These are phyloP conservation scores for Tetrapisispora taiwanensis DNA, from an alignment of 805 yeast genomes.

Conservation along the genomic window DNA sequence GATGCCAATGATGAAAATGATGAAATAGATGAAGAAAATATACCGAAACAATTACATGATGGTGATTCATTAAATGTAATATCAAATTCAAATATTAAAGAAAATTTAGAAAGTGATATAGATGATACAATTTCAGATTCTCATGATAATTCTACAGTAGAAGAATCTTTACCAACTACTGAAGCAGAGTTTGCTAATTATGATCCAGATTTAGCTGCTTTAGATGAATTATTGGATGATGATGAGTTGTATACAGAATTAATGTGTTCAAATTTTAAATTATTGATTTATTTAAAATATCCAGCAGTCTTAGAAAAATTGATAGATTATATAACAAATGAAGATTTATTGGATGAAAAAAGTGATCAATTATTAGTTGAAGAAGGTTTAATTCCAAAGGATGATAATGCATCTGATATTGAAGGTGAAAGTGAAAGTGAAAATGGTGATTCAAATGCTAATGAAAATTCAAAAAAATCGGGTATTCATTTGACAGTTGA, in stretches of 20 bases:
- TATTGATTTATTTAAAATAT: slow-evolving; percentile 70
- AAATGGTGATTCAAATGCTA: not conserved
- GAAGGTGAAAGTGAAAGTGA: not conserved
- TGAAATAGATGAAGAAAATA: slow-evolving; percentile 6
- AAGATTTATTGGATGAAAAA: slow-evolving; percentile 24
- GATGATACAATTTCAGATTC: slow-evolving; percentile 14
- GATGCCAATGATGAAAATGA: slow-evolving; percentile 1
- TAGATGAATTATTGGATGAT: slow-evolving; percentile 61
- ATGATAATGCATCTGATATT: slow-evolving; percentile 6
- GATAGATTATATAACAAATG: slow-evolving; percentile 51
- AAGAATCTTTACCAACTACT: slow-evolving; percentile 20
- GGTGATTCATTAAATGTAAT: not conserved
- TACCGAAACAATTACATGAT: slow-evolving; percentile 1
- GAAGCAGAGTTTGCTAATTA: slow-evolving; percentile 29
- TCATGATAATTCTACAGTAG: not conserved
- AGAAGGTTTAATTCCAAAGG: slow-evolving; percentile 5
- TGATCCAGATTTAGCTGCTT: slow-evolving; percentile 33
- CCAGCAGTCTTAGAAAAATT: slow-evolving; percentile 63
- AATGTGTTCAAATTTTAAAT: slow-evolving; percentile 58
- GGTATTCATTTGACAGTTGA: not conserved
- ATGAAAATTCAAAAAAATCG: not conserved
- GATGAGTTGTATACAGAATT: slow-evolving; percentile 66
- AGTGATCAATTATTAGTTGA: slow-evolving; percentile 10
- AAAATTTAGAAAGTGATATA: slow-evolving; percentile 16
- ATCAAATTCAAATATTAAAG: slow-evolving; percentile 3